Conservation (phyloP, 2,329 filamentous ascomycete genomes). For the Amauroascus verrucosus region DNA sequence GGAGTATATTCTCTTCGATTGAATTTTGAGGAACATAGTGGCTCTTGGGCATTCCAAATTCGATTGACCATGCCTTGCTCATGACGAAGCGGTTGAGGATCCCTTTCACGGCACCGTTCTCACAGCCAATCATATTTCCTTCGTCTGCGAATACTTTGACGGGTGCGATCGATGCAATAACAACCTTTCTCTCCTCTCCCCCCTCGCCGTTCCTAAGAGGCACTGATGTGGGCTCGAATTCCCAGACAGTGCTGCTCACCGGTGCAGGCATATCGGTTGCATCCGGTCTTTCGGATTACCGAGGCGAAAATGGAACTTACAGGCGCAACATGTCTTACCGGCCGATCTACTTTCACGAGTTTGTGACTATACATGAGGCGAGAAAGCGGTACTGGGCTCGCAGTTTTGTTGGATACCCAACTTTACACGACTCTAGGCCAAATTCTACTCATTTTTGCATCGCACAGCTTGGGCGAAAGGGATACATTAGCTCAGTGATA, state of each 20-base stretch:
- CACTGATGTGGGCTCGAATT: constrained; percentile 34
- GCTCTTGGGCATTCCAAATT: neutral
- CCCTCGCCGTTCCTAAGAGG: constrained; percentile 42
- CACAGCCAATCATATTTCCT: constrained; percentile 65
- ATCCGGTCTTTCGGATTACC: constrained; percentile 85
- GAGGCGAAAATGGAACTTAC: constrained; percentile 83
- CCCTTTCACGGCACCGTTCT: constrained; percentile 76
- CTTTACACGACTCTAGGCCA: constrained; percentile 63
- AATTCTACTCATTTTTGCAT: constrained; percentile 74
- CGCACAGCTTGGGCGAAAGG: constrained; percentile 58
- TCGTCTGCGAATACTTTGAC: constrained; percentile 56
- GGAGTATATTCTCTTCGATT: no score
- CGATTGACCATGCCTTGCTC: constrained; percentile 27
- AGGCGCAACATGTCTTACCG: constrained; percentile 80
- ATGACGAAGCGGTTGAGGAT: constrained; percentile 73
- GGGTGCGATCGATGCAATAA: constrained; percentile 67
- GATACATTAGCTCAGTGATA: constrained; percentile 64
- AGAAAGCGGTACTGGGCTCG: constrained; percentile 92
- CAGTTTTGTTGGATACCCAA: constrained; percentile 87
- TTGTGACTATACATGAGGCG: constrained; percentile 67
- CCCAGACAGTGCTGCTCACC: constrained; percentile 57
- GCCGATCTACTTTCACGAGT: constrained; percentile 90
- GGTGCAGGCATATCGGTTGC: constrained; percentile 91
- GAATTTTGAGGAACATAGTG: no score
- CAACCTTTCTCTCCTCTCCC: constrained; percentile 60